Base-by-base conservation (phyloP, 1,139 yeast genomes). In the Trichomonascaceae sp. region DNA sequence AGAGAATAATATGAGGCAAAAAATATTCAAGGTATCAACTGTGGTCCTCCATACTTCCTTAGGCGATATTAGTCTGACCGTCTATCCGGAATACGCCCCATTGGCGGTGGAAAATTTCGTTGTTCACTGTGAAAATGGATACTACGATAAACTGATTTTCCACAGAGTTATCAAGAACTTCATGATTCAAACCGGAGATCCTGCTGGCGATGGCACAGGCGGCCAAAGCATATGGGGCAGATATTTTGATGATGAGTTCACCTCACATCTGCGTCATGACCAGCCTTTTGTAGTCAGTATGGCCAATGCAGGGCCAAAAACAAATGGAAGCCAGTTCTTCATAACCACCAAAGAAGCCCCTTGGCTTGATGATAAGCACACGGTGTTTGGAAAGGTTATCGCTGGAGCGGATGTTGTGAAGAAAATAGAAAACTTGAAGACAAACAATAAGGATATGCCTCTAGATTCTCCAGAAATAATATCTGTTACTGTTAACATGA, bases 251-350 rank as follows among this genome's bases (percentile, higher is more conserved):
- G 81, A 79, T 58, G 83, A 79, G 60, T 71, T 76, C 59, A 66
- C 68, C 50, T 69, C 70, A 1, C 62, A 62, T 15, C 61, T 75
- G 47, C 63, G 66, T 22, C 80, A 77, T 58, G 72, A 71, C 53
- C 66, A 66, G 54, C 78, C 81, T 1, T 78, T 71, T 53, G 66
- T 71, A 59, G 74, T 79, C 6, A 74, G 80, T 56, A 79, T 82
- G 87, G 87, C 86, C 58, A 82, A 82, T 62, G 78, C 84, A 44
- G 87, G 87, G 44, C 79, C 70, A 56, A 73, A 78, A 67, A 81
- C 85, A 58, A 82, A 82, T 63, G 85, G 86, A 1, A 79, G 84
- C 20, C 87, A 82, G 66, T 82, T 82, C 65, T 82, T 82, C 70
- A 80, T 82, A 61, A 82, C 75, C 24, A 70, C 73, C 2, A 72